Evolutionary conservation across 257 asterid genomes (phyloP).

Genomic region (Salvia hispanica): DNA sequence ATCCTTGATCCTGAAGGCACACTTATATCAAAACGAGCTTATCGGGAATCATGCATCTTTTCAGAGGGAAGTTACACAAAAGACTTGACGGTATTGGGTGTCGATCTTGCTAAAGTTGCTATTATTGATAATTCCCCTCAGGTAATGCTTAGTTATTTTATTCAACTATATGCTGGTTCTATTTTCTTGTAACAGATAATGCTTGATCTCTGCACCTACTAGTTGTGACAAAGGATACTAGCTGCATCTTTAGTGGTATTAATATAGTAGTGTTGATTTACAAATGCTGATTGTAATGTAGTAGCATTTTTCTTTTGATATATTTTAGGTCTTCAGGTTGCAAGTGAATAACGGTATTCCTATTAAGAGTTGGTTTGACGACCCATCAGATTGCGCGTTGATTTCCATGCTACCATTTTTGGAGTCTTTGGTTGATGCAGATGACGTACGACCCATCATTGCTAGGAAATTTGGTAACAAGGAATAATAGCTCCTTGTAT

Average conservation of each 20-base stretch:
- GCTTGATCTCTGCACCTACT: slow-evolving; percentile 16
- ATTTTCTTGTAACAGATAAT: slow-evolving; percentile 21
- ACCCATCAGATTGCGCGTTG: slow-evolving; percentile 78
- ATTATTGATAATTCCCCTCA: slow-evolving; percentile 94
- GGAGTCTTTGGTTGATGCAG: slow-evolving; percentile 82
- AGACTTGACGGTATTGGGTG: slow-evolving; percentile 92
- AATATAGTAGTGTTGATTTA: slow-evolving; percentile 7
- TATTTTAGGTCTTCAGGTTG: slow-evolving; percentile 82
- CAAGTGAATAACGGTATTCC: slow-evolving; percentile 99
- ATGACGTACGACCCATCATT: slow-evolving; percentile 94
- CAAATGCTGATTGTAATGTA: slow-evolving; percentile 17
- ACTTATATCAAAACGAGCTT: slow-evolving; percentile 76
- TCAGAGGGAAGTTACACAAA: slow-evolving; percentile 72
- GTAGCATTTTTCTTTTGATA: slow-evolving; percentile 29
- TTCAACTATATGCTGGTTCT: neutral
- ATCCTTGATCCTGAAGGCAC: slow-evolving; percentile 89
- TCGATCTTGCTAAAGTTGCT: slow-evolving; percentile 87
- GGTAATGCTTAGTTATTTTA: slow-evolving; percentile 48
- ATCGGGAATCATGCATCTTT: slow-evolving; percentile 91
- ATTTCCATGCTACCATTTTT: slow-evolving; percentile 86
- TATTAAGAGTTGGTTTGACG: slow-evolving; percentile 96
- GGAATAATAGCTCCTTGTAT: slow-evolving; percentile 85
- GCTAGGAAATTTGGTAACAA: slow-evolving; percentile 94
- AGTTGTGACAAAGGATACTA: slow-evolving; percentile 15
- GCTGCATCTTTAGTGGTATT: slow-evolving; percentile 19